Base-by-base conservation (phyloP, 2,329 filamentous ascomycete genomes). In the Fusarium fracticaudum region DNA sequence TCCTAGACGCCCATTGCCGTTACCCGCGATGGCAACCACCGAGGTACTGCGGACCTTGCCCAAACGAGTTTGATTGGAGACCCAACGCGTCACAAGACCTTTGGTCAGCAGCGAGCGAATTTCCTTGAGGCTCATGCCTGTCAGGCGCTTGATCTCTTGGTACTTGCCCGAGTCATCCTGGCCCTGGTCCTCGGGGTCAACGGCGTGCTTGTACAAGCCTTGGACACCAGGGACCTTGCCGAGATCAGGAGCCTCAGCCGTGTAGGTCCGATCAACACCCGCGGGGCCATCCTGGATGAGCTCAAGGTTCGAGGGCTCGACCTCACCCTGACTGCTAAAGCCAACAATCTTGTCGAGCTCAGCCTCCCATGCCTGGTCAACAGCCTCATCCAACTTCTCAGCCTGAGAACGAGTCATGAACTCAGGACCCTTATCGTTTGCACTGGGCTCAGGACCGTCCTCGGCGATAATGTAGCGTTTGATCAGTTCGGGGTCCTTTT, bases 51-150 rank as follows among this genome's bases (percentile, higher is more conserved):
- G 88, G 68, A 99, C 92, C 88, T 98, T 99, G 81, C 96, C 96
- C 84, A 99, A 91, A 86, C 96, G 93, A 29, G 96, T 98, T 88
- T 98, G 96, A 85, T 99, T 98, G 74, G 90, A 87, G 67, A 99
- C 96, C 45, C 84, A 84, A 79, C 96, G 93, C 9, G 81, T 80
- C 53, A 97, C 93, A 53, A 99, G 85, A 54, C 88, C 87, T 87
- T 97, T 98, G 73, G 89, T 85, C 66, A 89, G 86, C 67, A 97
- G 80, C 10, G 80, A 75, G 53, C 87, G 73, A 75, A 92, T 87
- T 31, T 91, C 83, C 58, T 79, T 76, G 64, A 91, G 83, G 24
- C 76, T 84, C 81, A 91, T 80, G 74, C 89, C 89, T 55, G 88
- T 90, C 72, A 86, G 82, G 73, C 83, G 84, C 83, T 89, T 89